phyloP scores from a whole-genome alignment of 2,329 filamentous ascomycete species.

The Cercospora zeina region DNA sequence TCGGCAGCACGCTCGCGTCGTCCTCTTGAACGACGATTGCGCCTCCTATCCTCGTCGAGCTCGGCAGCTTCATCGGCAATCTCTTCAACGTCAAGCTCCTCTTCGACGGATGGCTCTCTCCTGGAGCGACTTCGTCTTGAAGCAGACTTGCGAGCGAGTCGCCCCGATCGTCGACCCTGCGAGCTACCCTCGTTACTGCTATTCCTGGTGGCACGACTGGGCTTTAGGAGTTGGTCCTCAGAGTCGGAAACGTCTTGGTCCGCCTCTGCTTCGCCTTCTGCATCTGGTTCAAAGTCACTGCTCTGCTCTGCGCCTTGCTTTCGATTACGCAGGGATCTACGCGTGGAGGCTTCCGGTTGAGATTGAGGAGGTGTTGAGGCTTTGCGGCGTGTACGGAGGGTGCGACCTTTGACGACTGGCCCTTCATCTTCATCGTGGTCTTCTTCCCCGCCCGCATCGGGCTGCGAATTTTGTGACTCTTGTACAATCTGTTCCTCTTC shows the following conservation, averaged over 20 bases:
- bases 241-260: constrained; percentile 57
- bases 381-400: constrained; percentile 35
- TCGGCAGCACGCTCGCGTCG: constrained; percentile 38
- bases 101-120: constrained; percentile 51
- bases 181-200: constrained; percentile 48
- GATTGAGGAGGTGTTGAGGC: constrained; percentile 36
- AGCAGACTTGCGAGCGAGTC: constrained; percentile 52
- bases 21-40: constrained; percentile 41
- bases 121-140: constrained; percentile 47
- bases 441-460: constrained; percentile 35
- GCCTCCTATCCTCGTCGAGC: constrained; percentile 54
- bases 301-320: constrained; percentile 55
- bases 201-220: constrained; percentile 45
- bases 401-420: constrained; percentile 53
- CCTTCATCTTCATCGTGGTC: constrained; percentile 60
- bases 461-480: constrained; percentile 42
- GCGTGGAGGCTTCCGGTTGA: constrained; percentile 41
- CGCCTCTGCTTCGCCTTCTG: constrained; percentile 57
- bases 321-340: constrained; percentile 45
- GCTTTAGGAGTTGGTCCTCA: constrained; percentile 46
- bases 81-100: constrained; percentile 49
- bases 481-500: constrained; percentile 48
- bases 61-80: constrained; percentile 61
- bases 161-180: constrained; percentile 51
- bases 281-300: constrained; percentile 64